phyloP scores from a whole-genome alignment of 306 rosid genomes.

The Pyrus betulifolia region DNA sequence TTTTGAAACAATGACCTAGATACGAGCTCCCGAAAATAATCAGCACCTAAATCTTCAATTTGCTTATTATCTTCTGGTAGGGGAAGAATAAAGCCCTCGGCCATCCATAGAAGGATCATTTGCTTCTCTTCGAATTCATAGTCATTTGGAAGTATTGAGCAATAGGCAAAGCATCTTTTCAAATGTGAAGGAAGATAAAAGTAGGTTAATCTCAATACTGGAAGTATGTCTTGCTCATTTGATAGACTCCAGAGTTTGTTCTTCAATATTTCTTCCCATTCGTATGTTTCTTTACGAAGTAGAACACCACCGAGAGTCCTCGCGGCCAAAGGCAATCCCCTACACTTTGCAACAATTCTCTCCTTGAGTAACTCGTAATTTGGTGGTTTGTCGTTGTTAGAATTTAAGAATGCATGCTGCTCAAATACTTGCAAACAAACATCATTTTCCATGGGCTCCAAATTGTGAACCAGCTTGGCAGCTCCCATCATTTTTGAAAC shows the following conservation, averaged over 20 bases:
- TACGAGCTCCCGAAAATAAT: slow-evolving; percentile 4
- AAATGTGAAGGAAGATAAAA: slow-evolving; percentile 7
- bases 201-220: slow-evolving; percentile 14
- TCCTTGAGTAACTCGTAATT: too few species aligned
- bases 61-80: not conserved
- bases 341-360: slow-evolving; percentile 7
- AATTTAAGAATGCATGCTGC: slow-evolving; percentile 2
- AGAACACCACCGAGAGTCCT: slow-evolving; percentile 15
- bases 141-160: not conserved
- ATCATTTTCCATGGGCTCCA: not conserved
- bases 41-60: slow-evolving; percentile 6
- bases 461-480: not conserved
- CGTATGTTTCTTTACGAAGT: not conserved
- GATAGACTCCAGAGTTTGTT: slow-evolving; percentile 8
- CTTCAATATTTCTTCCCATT: slow-evolving; percentile 9
- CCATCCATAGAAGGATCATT: slow-evolving; percentile 26
- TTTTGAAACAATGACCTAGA: slow-evolving; percentile 25
- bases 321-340: slow-evolving; percentile 32
- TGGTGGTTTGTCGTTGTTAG: too few species aligned
- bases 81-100: slow-evolving; percentile 7
- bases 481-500: too few species aligned
- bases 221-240: not conserved
- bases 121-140: not conserved
- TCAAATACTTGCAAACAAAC: slow-evolving; percentile 9
- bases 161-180: slow-evolving; percentile 14